Conservation (phyloP, 1,284 basidiomycete genomes). For the Trametes versicolor region DNA sequence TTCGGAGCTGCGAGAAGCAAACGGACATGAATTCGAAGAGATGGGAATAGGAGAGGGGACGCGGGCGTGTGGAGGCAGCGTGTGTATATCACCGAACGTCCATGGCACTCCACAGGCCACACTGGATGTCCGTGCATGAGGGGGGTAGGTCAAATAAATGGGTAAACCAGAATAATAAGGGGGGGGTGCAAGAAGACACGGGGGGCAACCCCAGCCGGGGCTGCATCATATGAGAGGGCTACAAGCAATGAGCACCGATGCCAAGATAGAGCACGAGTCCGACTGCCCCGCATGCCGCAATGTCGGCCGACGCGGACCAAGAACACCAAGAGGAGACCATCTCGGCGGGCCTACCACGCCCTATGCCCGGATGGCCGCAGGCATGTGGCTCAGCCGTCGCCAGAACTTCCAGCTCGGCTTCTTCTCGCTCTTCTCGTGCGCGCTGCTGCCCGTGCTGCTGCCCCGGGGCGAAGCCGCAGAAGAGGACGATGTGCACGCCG, state of each 20-base stretch:
- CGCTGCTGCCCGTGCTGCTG: slow-evolving; percentile 11
- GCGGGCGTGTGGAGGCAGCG: background rate
- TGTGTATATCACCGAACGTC: background rate
- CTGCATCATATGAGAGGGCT: background rate
- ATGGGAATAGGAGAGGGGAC: background rate
- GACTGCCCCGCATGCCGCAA: background rate
- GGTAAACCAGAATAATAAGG: background rate
- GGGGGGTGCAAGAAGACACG: background rate
- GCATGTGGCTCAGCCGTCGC: slow-evolving; percentile 25
- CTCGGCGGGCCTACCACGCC: background rate
- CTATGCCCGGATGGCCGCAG: slow-evolving; percentile 24
- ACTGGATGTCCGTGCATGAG: background rate
- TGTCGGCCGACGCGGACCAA: background rate
- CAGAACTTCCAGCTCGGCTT: slow-evolving; percentile 40
- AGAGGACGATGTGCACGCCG: slow-evolving; percentile 5
- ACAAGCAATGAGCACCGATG: background rate
- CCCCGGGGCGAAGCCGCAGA: slow-evolving; percentile 4
- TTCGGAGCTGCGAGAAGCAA: too few relatives aligned
- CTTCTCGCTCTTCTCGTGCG: slow-evolving; percentile 20
- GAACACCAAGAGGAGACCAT: background rate
- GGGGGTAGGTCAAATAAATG: background rate
- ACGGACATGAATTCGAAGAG: background rate
- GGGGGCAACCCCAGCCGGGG: background rate
- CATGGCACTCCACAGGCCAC: background rate
- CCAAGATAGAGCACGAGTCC: slow-evolving; percentile 1